phyloP scores from a whole-genome alignment of 1,284 basidiomycete species.

The Rugosomyces carneus region DNA sequence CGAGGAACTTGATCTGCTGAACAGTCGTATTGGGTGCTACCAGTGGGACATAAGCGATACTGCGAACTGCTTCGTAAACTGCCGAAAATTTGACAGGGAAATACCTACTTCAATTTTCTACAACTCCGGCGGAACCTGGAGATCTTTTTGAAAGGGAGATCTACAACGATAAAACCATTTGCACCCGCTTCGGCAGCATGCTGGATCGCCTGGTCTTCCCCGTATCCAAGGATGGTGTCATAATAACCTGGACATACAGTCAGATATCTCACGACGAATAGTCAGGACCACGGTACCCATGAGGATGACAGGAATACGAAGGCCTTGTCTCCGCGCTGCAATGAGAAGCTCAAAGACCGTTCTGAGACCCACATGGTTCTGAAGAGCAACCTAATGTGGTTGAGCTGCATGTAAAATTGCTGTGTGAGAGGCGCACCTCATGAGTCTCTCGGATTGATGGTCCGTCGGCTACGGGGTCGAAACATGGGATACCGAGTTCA shows the following conservation, averaged over 20 bases:
- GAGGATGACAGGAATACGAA: constrained; percentile 83
- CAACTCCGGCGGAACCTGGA: constrained; percentile 87
- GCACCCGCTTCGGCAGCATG: constrained; percentile 86
- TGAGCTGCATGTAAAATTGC: constrained; percentile 2
- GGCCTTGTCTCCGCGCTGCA: constrained; percentile 76
- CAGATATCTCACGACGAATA: neutral
- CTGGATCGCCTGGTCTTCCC: constrained; percentile 88
- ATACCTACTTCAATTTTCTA: constrained; percentile 60
- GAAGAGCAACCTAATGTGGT: constrained; percentile 64
- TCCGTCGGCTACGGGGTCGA: constrained; percentile 94
- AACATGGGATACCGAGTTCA: constrained; percentile 94
- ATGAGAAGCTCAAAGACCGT: constrained; percentile 73
- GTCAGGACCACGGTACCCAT: constrained; percentile 65
- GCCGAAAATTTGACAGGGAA: neutral
- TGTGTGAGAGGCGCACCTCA: constrained; percentile 49
- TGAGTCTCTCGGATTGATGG: constrained; percentile 90
- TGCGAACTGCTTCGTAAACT: constrained; percentile 24
- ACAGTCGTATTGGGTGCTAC: constrained; percentile 92
- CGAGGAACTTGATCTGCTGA: constrained; percentile 84
- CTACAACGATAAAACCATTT: constrained; percentile 97
- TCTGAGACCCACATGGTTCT: constrained; percentile 72
- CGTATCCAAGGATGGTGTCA: constrained; percentile 92
- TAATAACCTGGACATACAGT: constrained; percentile 73
- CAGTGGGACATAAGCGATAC: constrained; percentile 94
- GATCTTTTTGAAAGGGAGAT: constrained; percentile 97